phyloP scores from a whole-genome alignment of 805 yeast species.

The Kodamaea kaohsiungensis region DNA sequence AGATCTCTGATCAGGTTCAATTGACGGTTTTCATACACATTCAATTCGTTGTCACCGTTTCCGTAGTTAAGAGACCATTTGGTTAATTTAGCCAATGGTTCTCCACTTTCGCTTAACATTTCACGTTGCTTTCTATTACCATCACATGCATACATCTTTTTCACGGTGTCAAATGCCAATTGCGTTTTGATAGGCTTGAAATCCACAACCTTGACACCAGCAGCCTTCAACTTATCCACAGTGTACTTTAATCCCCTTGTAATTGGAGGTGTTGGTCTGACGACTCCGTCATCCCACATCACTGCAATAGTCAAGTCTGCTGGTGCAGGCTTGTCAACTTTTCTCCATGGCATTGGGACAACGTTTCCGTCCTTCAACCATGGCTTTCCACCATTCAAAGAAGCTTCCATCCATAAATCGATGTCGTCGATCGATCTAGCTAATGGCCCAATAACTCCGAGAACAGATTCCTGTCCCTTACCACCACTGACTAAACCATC shows the following conservation, averaged over 20 bases:
- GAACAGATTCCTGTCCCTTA: constrained; percentile 65
- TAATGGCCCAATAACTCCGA: constrained; percentile 69
- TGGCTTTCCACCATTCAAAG: constrained; percentile 63
- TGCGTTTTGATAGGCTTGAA: constrained; percentile 60
- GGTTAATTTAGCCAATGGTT: constrained; percentile 65
- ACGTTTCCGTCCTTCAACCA: constrained; percentile 54
- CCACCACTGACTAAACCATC: constrained; percentile 54
- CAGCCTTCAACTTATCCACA: constrained; percentile 53
- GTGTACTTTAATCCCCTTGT: constrained; percentile 51
- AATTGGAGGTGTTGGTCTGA: constrained; percentile 68
- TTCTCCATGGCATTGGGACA: constrained; percentile 55
- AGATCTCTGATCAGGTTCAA: constrained; percentile 57
- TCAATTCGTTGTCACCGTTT: constrained; percentile 46
- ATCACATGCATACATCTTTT: constrained; percentile 61
- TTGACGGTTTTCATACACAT: constrained; percentile 54
- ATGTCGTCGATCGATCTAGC: constrained; percentile 65
- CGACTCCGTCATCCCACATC: constrained; percentile 63
- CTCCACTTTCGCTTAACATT: constrained; percentile 60
- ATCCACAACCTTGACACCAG: constrained; percentile 58
- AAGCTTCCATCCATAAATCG: constrained; percentile 64
- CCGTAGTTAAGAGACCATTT: constrained; percentile 62
- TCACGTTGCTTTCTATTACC: constrained; percentile 62
- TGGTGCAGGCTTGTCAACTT: constrained; percentile 42
- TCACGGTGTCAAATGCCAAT: constrained; percentile 60
- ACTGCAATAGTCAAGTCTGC: constrained; percentile 57